Evolutionary conservation across 345 rosid genomes (phyloP).

Genomic region (Cardamine occulta): DNA sequence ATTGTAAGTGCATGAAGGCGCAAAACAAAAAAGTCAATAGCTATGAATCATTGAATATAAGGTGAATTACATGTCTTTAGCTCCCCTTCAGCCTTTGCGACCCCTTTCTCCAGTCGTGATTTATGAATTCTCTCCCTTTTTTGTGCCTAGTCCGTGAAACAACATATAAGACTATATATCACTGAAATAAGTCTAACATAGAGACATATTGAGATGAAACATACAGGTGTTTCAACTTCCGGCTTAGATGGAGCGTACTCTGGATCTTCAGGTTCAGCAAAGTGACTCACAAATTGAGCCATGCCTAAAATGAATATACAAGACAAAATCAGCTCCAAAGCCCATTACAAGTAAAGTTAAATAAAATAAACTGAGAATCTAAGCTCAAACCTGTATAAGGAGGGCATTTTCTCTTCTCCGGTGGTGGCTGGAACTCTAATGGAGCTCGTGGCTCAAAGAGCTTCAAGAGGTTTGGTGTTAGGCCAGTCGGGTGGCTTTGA

Average conservation of each 20-base stretch:
- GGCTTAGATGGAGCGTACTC: constrained; percentile 87
- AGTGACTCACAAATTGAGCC: constrained; percentile 79
- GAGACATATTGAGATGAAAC: constrained; percentile 31
- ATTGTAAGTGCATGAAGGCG: constrained; percentile 1
- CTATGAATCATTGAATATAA: constrained; percentile 8
- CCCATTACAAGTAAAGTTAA: background rate
- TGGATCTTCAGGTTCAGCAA: constrained; percentile 89
- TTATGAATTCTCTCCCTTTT: constrained; percentile 82
- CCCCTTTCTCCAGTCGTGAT: constrained; percentile 79
- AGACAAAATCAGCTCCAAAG: background rate
- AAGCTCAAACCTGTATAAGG: constrained; percentile 60
- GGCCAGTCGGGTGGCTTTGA: constrained; percentile 94
- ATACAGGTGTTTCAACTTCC: constrained; percentile 84
- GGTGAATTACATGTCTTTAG: constrained; percentile 61
- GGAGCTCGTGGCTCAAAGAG: constrained; percentile 95
- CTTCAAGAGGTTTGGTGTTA: constrained; percentile 83
- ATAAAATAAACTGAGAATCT: background rate
- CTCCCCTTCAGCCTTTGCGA: constrained; percentile 83
- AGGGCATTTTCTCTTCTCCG: constrained; percentile 89
- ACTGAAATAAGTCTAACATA: background rate
- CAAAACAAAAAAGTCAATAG: constrained; percentile 13
- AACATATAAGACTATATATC: constrained; percentile 5
- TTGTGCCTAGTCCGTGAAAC: constrained; percentile 52
- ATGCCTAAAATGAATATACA: constrained; percentile 57
- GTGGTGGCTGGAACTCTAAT: constrained; percentile 81